Evolutionary conservation across 768 basidiomycete species (phyloP).

Genomic region (Xerocomus spinulosus): DNA sequence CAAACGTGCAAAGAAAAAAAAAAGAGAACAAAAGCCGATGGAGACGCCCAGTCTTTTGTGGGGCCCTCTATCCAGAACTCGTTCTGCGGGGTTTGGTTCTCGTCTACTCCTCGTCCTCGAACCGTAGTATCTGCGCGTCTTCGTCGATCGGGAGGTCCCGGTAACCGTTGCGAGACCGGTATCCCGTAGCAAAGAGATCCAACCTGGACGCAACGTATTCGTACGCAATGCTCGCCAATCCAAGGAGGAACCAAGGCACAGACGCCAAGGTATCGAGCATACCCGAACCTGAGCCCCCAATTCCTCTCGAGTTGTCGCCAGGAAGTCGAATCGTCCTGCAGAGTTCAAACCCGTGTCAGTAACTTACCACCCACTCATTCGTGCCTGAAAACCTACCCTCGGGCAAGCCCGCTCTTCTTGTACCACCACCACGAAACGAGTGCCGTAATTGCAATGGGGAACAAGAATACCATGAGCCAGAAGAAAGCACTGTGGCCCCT

Average conservation of each 20-base stretch:
- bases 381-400: constrained; percentile 57
- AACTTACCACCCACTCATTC: background rate
- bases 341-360: background rate
- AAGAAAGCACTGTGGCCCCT: constrained; percentile 69
- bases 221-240: constrained; percentile 68
- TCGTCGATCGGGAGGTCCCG: constrained; percentile 79
- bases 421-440: constrained; percentile 82
- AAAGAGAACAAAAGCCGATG: background rate
- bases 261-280: constrained; percentile 72
- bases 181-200: constrained; percentile 35
- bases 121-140: constrained; percentile 80
- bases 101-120: constrained; percentile 69
- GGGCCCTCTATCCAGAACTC: background rate
- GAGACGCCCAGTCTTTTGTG: background rate
- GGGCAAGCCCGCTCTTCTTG: constrained; percentile 60
- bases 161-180: constrained; percentile 60
- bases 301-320: constrained; percentile 35
- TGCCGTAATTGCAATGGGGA: constrained; percentile 76
- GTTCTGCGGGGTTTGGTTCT: background rate
- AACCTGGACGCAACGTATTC: constrained; percentile 54
- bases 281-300: constrained; percentile 40
- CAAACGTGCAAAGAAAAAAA: background rate
- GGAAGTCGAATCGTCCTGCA: constrained; percentile 75
- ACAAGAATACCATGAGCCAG: constrained; percentile 73
- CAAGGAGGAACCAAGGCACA: constrained; percentile 86